Conservation (phyloP, 2,329 filamentous ascomycete genomes). For the Elsinoe necatrix region DNA sequence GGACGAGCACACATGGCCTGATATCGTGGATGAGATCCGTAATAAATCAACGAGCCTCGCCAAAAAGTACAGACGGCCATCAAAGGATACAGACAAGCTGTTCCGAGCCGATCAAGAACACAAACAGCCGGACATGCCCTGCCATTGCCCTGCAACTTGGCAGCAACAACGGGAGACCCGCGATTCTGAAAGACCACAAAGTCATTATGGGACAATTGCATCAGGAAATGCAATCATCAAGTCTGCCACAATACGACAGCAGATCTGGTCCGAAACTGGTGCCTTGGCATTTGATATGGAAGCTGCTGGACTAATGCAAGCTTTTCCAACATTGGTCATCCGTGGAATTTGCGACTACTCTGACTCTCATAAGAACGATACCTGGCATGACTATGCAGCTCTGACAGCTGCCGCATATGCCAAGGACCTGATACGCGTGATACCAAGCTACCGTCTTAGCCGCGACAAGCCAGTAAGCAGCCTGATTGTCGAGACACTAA, state of each 20-base stretch:
- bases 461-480: too few species aligned
- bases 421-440: conserved; percentile 21
- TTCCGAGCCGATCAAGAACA: too few species aligned
- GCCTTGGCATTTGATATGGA: conserved; percentile 19
- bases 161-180: not conserved
- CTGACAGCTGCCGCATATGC: conserved; percentile 21
- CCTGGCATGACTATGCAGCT: conserved; percentile 23
- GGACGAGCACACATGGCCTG: not conserved
- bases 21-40: too few species aligned
- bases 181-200: too few species aligned
- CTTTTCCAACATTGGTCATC: conserved; percentile 21
- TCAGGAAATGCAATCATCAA: conserved; percentile 29
- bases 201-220: conserved; percentile 34
- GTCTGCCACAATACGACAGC: conserved; percentile 1
- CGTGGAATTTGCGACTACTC: conserved; percentile 23
- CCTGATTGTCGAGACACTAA: too few species aligned
- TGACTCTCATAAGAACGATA: conserved; percentile 23
- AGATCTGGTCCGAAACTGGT: conserved; percentile 16
- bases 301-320: conserved; percentile 14
- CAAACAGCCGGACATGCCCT: not conserved
- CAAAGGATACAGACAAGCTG: not conserved
- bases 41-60: too few species aligned
- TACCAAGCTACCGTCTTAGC: too few species aligned
- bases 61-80: too few species aligned
- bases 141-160: not conserved